phyloP scores from a whole-genome alignment of 2,329 filamentous ascomycete species.

The Elsinoe ampelina region DNA sequence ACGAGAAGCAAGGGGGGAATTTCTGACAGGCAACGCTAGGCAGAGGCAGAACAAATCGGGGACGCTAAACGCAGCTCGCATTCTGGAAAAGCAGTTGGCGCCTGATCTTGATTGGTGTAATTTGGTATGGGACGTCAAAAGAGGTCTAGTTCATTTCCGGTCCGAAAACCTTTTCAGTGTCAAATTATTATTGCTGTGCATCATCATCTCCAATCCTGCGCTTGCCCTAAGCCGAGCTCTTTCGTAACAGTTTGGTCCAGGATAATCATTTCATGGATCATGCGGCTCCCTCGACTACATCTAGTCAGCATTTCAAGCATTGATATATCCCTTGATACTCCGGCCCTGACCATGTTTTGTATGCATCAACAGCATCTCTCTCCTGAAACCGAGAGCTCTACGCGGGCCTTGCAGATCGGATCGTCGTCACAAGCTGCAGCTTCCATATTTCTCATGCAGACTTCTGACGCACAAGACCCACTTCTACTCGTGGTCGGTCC shows the following conservation, averaged over 20 bases:
- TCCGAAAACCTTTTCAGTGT: neutral
- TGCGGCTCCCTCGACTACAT: too few species aligned
- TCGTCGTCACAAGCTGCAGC: slow-evolving; percentile 10
- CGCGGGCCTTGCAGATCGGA: neutral
- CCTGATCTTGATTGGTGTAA: neutral
- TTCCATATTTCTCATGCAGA: neutral
- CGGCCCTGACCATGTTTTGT: neutral
- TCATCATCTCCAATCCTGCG: neutral
- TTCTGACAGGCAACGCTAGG: slow-evolving; percentile 3
- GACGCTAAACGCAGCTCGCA: neutral
- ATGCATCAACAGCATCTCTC: neutral
- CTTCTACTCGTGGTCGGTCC: slow-evolving; percentile 1
- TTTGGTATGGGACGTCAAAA: neutral
- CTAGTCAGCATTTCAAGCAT: too few species aligned
- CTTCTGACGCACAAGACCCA: slow-evolving; percentile 9
- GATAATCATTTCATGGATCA: too few species aligned
- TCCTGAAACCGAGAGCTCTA: slow-evolving; percentile 1
- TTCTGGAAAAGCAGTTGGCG: neutral
- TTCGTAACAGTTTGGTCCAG: too few species aligned
- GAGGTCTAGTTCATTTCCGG: neutral
- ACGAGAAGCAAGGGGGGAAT: neutral
- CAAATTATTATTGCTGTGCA: slow-evolving; percentile 2
- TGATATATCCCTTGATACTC: too few species aligned
- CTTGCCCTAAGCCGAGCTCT: neutral
- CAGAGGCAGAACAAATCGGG: slow-evolving; percentile 6